These are phyloP conservation scores for Onygenales sp. DNA, from an alignment of 2,329 filamentous ascomycete genomes.

Conservation along the genomic window DNA sequence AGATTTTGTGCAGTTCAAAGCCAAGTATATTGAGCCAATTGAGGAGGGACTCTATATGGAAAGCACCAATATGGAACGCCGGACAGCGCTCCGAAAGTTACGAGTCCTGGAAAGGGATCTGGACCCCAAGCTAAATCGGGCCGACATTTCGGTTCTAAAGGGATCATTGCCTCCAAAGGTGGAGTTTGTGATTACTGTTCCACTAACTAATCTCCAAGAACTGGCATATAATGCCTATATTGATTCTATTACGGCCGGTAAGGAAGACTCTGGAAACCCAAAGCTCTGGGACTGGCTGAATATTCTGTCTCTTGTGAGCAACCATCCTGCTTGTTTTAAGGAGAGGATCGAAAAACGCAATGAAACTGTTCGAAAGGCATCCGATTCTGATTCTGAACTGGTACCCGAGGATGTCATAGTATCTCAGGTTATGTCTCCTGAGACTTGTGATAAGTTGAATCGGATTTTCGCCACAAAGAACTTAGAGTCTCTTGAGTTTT, in stretches of 20 bases:
- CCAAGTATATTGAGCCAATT: slow-evolving; percentile 65
- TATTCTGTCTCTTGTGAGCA: slow-evolving; percentile 46
- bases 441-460: slow-evolving; percentile 12
- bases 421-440: slow-evolving; percentile 6
- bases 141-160: slow-evolving; percentile 58
- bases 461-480: slow-evolving; percentile 21
- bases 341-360: slow-evolving; percentile 36
- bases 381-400: slow-evolving; percentile 8
- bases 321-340: slow-evolving; percentile 48
- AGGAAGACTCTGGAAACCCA: slow-evolving; percentile 26
- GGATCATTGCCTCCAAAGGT: slow-evolving; percentile 62
- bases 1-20: slow-evolving; percentile 54
- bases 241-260: slow-evolving; percentile 24
- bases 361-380: slow-evolving; percentile 10
- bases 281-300: slow-evolving; percentile 48
- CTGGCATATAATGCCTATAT: slow-evolving; percentile 52
- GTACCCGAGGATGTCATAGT: slow-evolving; percentile 7
- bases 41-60: slow-evolving; percentile 59
- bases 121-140: slow-evolving; percentile 67
- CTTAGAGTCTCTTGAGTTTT: slow-evolving; percentile 42
- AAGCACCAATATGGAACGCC: slow-evolving; percentile 47
- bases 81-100: slow-evolving; percentile 56
- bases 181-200: slow-evolving; percentile 72
- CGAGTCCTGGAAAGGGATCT: slow-evolving; percentile 62
- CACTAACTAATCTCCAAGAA: slow-evolving; percentile 57